Percentiles rank a stretch among this genome's conserved stretches.
Conservation (phyloP, 2,329 filamentous ascomycete species). For the Fusarium begoniae region DNA sequence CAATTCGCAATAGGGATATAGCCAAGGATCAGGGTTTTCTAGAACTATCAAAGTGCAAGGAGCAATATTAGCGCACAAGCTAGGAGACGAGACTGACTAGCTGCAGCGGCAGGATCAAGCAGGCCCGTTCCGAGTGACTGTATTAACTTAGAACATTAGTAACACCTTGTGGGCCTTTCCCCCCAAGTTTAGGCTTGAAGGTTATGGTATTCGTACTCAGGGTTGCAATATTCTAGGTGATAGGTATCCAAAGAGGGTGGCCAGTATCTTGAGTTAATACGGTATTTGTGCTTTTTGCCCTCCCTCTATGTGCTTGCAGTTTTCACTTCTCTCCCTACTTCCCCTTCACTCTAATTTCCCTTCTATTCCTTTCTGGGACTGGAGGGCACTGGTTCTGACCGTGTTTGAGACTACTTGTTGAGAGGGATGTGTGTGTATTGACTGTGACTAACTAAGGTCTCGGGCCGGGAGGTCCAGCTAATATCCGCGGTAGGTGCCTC, state of each 20-base stretch:
- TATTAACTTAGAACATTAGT: not conserved
- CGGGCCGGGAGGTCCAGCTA: too few species aligned
- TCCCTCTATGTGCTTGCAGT: not conserved
- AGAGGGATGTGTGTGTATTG: too few species aligned
- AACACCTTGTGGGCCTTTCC: not conserved
- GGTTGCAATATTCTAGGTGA: not conserved
- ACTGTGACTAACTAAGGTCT: too few species aligned
- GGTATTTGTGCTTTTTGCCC: not conserved
- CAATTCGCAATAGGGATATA: not conserved
- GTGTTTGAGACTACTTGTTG: not conserved
- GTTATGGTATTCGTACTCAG: not conserved
- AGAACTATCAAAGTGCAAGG: not conserved
- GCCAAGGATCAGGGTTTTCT: not conserved
- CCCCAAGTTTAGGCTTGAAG: not conserved
- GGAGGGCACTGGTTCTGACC: not conserved
- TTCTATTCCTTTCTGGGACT: not conserved
- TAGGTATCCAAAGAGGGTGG: not conserved
- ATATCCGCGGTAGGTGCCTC: too few species aligned
- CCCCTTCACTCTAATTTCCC: not conserved
- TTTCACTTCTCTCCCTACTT: not conserved
- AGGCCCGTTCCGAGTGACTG: not conserved
- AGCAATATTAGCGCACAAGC: not conserved
- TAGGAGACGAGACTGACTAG: not conserved
- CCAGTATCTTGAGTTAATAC: not conserved
- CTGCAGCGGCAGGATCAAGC: not conserved